phyloP scores from a whole-genome alignment of 2,329 filamentous ascomycete species.

The Colletotrichum graminicola region DNA sequence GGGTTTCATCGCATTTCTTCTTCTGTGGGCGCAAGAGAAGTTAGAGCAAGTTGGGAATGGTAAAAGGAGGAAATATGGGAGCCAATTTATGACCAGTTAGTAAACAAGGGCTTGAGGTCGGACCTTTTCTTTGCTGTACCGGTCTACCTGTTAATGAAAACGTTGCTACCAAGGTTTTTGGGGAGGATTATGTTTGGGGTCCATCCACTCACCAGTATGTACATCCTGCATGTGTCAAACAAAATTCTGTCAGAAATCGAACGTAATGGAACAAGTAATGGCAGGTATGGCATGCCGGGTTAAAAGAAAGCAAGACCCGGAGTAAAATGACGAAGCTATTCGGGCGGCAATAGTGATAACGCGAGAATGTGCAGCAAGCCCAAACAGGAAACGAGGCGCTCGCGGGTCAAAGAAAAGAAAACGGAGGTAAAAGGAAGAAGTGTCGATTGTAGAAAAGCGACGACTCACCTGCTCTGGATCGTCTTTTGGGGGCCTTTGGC shows the following conservation, averaged over 20 bases:
- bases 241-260: slow-evolving; percentile 45
- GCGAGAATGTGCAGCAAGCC: background rate
- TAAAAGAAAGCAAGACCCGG: slow-evolving; percentile 14
- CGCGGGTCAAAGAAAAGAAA: slow-evolving; percentile 16
- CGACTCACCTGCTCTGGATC: slow-evolving; percentile 69
- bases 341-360: slow-evolving; percentile 32
- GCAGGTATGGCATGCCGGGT: slow-evolving; percentile 7
- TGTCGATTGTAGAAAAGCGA: slow-evolving; percentile 7
- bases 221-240: slow-evolving; percentile 56
- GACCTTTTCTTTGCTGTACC: slow-evolving; percentile 67
- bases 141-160: slow-evolving; percentile 21
- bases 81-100: background rate
- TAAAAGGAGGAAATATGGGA: background rate
- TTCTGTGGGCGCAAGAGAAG: slow-evolving; percentile 55
- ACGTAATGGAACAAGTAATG: slow-evolving; percentile 11
- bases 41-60: slow-evolving; percentile 1
- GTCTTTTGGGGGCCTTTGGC: slow-evolving; percentile 70
- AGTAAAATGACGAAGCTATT: slow-evolving; percentile 29
- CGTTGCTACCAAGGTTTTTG: background rate
- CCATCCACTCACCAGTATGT: slow-evolving; percentile 61
- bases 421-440: background rate
- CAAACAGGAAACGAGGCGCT: slow-evolving; percentile 9
- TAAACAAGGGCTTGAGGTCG: slow-evolving; percentile 36
- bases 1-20: slow-evolving; percentile 69
- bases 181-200: slow-evolving; percentile 1